A percentile compares a stretch with the other conserved stretches of the same genome.
These are phyloP conservation scores for Tricholomella constricta DNA, from an alignment of 768 basidiomycete species.

Conservation along the genomic window DNA sequence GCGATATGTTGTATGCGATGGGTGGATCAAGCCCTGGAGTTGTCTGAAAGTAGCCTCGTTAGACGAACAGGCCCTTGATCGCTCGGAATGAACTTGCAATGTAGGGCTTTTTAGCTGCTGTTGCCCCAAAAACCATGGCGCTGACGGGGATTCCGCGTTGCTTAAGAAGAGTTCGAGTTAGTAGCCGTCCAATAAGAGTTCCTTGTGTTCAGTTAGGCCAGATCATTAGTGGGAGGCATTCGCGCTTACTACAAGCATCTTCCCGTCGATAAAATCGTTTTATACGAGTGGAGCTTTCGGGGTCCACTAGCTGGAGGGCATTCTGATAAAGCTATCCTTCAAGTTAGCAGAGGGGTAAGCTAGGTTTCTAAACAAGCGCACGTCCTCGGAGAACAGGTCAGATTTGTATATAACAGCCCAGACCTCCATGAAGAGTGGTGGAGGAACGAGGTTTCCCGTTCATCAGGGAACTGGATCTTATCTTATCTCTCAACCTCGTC, in stretches of 20 bases:
- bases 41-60: slow-evolving; percentile 33
- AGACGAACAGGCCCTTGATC: background rate
- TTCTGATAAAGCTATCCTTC: slow-evolving; percentile 59
- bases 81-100: slow-evolving; percentile 47
- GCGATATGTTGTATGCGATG: slow-evolving; percentile 79
- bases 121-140: slow-evolving; percentile 54
- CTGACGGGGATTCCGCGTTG: slow-evolving; percentile 53
- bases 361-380: slow-evolving; percentile 19
- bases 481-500: slow-evolving; percentile 14
- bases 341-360: background rate
- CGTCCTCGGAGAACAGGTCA: slow-evolving; percentile 42
- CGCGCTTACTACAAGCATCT: slow-evolving; percentile 70
- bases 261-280: slow-evolving; percentile 67
- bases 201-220: slow-evolving; percentile 44
- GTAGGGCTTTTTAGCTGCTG: slow-evolving; percentile 75
- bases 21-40: slow-evolving; percentile 48
- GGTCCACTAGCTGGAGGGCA: slow-evolving; percentile 60
- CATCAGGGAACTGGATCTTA: slow-evolving; percentile 4
- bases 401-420: slow-evolving; percentile 47
- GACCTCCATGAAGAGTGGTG: slow-evolving; percentile 38
- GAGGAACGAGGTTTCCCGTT: no score
- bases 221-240: background rate
- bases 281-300: slow-evolving; percentile 56
- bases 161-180: slow-evolving; percentile 64
- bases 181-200: slow-evolving; percentile 73